Evolutionary conservation across 2,329 filamentous ascomycete genomes (phyloP).

Genomic region (Diaporthe eres): DNA sequence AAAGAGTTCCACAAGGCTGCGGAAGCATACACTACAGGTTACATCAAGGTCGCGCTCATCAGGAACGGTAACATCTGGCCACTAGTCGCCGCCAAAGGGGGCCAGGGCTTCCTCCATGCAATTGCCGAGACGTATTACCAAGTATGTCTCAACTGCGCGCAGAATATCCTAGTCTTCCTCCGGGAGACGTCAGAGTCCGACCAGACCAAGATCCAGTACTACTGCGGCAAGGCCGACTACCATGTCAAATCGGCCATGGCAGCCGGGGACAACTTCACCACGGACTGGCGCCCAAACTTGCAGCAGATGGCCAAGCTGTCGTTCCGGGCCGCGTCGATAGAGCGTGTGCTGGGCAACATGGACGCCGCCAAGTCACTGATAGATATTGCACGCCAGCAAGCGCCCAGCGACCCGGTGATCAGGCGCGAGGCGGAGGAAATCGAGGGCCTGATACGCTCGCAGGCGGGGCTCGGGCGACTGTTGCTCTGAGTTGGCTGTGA

Average conservation of each 20-base stretch:
- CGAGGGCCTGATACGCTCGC: neutral
- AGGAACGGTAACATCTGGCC: conserved; percentile 25
- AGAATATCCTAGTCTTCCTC: conserved; percentile 20
- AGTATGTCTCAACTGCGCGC: conserved; percentile 29
- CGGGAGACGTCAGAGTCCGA: neutral
- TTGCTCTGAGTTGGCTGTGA: conserved; percentile 15
- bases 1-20: conserved; percentile 4
- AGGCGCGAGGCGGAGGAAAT: conserved; percentile 30
- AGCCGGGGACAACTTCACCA: neutral
- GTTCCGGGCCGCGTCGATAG: conserved; percentile 32
- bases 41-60: conserved; percentile 25
- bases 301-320: conserved; percentile 31
- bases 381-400: neutral
- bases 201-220: neutral
- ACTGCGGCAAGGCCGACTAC: neutral
- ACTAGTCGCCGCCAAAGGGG: neutral
- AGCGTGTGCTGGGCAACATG: conserved; percentile 20
- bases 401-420: conserved; percentile 22
- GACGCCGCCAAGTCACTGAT: neutral
- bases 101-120: neutral
- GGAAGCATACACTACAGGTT: neutral
- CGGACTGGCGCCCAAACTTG: conserved; percentile 23
- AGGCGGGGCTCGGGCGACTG: conserved; percentile 28
- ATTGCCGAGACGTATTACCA: conserved; percentile 26
- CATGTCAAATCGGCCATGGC: neutral